These are phyloP conservation scores for Xylaria sp. DNA, from an alignment of 2,329 filamentous ascomycete genomes.

Conservation along the genomic window DNA sequence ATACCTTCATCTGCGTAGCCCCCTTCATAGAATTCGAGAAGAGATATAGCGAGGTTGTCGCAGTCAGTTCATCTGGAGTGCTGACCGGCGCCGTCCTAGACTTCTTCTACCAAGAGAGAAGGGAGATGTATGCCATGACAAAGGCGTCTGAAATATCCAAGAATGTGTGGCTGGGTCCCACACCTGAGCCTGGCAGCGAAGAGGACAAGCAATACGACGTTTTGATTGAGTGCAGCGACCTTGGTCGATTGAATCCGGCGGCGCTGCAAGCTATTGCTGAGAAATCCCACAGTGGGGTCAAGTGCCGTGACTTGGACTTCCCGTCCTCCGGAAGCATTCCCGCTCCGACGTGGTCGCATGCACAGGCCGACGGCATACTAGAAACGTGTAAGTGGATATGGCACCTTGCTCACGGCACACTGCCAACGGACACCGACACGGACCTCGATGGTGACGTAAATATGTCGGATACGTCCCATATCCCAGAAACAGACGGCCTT, in stretches of 20 bases:
- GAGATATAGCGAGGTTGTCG: conserved; percentile 74
- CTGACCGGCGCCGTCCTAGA: conserved; percentile 84
- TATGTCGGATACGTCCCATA: conserved; percentile 51
- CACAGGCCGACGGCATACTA: conserved; percentile 84
- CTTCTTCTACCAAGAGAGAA: conserved; percentile 87
- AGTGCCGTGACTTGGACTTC: conserved; percentile 72
- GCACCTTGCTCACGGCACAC: conserved; percentile 76
- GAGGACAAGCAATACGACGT: conserved; percentile 79
- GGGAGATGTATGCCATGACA: conserved; percentile 95
- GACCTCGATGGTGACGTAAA: conserved; percentile 57
- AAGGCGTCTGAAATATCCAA: conserved; percentile 85
- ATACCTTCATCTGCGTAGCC: conserved; percentile 80
- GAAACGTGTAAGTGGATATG: conserved; percentile 93
- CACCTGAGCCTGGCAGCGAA: conserved; percentile 73
- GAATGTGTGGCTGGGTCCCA: conserved; percentile 92
- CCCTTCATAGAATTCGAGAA: conserved; percentile 78
- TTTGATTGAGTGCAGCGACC: conserved; percentile 87
- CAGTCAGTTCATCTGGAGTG: conserved; percentile 76
- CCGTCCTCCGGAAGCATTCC: conserved; percentile 94
- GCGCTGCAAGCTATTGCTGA: conserved; percentile 72
- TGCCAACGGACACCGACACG: conserved; percentile 49
- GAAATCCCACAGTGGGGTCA: conserved; percentile 57
- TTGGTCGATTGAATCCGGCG: conserved; percentile 79
- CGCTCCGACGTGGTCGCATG: conserved; percentile 82
- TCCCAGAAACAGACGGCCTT: conserved; percentile 49